Conservation (phyloP, 805 yeast species). For the Suhomyces emberorum region DNA sequence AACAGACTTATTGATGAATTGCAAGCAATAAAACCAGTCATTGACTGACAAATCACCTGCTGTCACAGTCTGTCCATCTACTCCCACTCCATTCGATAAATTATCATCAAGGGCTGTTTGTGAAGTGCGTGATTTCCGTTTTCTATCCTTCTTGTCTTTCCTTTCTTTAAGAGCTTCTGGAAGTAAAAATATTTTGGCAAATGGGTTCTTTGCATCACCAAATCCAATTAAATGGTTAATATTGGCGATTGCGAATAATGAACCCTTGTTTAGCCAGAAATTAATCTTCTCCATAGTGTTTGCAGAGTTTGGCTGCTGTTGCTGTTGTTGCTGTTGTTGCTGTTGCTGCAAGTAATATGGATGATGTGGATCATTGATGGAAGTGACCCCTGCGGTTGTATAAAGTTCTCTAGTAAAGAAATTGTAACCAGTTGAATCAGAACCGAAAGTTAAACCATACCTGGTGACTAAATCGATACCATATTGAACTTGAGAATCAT, state of each 20-base stretch:
- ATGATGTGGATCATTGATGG: conserved; percentile 30
- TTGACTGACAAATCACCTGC: conserved; percentile 33
- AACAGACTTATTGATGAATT: conserved; percentile 58
- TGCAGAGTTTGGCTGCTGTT: conserved; percentile 12
- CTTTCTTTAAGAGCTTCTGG: conserved; percentile 71
- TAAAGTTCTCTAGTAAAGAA: conserved; percentile 50
- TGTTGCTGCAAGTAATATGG: conserved; percentile 31
- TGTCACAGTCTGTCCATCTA: conserved; percentile 27
- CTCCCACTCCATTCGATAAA: conserved; percentile 13
- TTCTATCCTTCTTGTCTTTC: conserved; percentile 67
- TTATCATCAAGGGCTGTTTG: conserved; percentile 13
- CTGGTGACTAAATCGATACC: conserved; percentile 61
- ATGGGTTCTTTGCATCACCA: conserved; percentile 73
- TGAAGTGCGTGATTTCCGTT: conserved; percentile 41
- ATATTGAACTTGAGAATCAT: conserved; percentile 47
- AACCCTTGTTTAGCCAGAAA: conserved; percentile 75
- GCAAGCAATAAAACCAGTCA: conserved; percentile 59
- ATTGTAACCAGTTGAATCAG: conserved; percentile 60
- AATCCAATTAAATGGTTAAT: conserved; percentile 73
- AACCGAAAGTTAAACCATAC: conserved; percentile 65
- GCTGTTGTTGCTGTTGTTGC: conserved; percentile 20
- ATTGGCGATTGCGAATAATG: conserved; percentile 73
- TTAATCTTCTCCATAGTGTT: conserved; percentile 48
- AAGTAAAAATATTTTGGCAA: conserved; percentile 68
- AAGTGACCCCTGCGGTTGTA: conserved; percentile 30